A percentile compares a stretch with the other conserved stretches of the same genome.
phyloP scores from a whole-genome alignment of 2,329 filamentous ascomycete genomes.

The Colletotrichum magnum region DNA sequence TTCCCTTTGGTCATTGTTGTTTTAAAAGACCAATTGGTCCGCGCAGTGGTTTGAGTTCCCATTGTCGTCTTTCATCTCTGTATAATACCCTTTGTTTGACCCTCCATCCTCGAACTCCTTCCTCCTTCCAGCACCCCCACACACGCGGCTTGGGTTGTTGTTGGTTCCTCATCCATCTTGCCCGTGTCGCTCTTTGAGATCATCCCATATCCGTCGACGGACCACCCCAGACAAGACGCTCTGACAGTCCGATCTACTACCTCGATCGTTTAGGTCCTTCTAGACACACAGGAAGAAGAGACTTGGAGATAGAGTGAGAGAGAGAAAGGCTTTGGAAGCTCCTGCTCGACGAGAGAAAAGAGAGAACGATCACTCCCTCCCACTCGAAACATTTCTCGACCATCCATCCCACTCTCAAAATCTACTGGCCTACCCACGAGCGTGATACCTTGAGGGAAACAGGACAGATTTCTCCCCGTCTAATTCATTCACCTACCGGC shows the following conservation, averaged over 20 bases:
- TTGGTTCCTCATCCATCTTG: slow-evolving; percentile 34
- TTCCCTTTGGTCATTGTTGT: slow-evolving; percentile 48
- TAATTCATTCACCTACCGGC: slow-evolving; percentile 13
- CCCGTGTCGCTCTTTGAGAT: slow-evolving; percentile 40
- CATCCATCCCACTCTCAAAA: slow-evolving; percentile 15
- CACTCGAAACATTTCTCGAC: slow-evolving; percentile 7
- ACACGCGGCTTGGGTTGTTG: slow-evolving; percentile 40
- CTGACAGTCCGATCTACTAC: slow-evolving; percentile 27
- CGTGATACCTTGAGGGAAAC: slow-evolving; percentile 33
- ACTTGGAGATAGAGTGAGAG: slow-evolving; percentile 29
- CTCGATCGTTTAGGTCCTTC: slow-evolving; percentile 37
- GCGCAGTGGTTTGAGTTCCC: slow-evolving; percentile 55
- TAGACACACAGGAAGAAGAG: slow-evolving; percentile 38
- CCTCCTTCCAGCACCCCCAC: slow-evolving; percentile 35
- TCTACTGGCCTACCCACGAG: slow-evolving; percentile 28
- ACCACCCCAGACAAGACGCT: slow-evolving; percentile 27
- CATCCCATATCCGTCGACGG: slow-evolving; percentile 19
- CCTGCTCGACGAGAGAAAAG: slow-evolving; percentile 16
- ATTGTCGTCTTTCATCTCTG: slow-evolving; percentile 39
- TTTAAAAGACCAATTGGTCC: slow-evolving; percentile 51
- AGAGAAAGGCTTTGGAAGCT: slow-evolving; percentile 27
- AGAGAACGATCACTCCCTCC: slow-evolving; percentile 12
- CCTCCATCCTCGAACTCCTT: slow-evolving; percentile 41
- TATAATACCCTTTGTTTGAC: slow-evolving; percentile 48
- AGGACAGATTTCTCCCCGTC: slow-evolving; percentile 2